phyloP scores from a whole-genome alignment of 208 protist genomes.

The Kentomonas sorsogonicus region DNA sequence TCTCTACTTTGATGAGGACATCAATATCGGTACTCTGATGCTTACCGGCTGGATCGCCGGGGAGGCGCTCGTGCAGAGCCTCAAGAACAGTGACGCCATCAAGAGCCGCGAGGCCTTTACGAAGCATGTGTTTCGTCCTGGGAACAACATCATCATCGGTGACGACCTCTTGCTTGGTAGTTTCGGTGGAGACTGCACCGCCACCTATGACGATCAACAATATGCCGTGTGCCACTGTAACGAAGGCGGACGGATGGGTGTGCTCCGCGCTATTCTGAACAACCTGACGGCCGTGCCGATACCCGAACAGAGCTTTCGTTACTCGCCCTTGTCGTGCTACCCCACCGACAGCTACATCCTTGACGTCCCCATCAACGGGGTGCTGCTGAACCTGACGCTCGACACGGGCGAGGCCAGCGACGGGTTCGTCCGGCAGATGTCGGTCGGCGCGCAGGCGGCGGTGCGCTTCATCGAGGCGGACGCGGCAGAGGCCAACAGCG shows the following conservation, averaged over 20 bases:
- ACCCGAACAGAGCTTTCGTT: not conserved
- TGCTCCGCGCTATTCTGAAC: conserved; percentile 8
- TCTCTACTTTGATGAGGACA: conserved; percentile 7
- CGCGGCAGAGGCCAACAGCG: no score
- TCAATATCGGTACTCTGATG: conserved; percentile 19
- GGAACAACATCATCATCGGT: conserved; percentile 45
- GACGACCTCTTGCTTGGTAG: conserved; percentile 48
- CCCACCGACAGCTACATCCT: not conserved
- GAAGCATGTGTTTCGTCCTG: conserved; percentile 23
- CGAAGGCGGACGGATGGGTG: conserved; percentile 21
- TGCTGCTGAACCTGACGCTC: conserved; percentile 6
- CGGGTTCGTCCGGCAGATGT: no score
- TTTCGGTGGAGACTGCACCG: conserved; percentile 39
- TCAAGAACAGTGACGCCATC: conserved; percentile 12
- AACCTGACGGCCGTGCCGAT: not conserved
- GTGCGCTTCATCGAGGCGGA: no score
- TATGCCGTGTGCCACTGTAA: conserved; percentile 44
- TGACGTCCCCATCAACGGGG: conserved; percentile 8
- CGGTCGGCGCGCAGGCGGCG: no score
- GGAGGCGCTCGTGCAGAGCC: conserved; percentile 16
- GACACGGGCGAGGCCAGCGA: no score
- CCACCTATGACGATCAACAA: not conserved
- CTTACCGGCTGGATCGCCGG: conserved; percentile 41
- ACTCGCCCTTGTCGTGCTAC: conserved; percentile 8
- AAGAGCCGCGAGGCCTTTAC: conserved; percentile 13